Evolutionary conservation across 1,284 basidiomycete species (phyloP), one percentile per base, ranked within the genome.

Genomic region (Austroboletus novae-zelandiae): DNA sequence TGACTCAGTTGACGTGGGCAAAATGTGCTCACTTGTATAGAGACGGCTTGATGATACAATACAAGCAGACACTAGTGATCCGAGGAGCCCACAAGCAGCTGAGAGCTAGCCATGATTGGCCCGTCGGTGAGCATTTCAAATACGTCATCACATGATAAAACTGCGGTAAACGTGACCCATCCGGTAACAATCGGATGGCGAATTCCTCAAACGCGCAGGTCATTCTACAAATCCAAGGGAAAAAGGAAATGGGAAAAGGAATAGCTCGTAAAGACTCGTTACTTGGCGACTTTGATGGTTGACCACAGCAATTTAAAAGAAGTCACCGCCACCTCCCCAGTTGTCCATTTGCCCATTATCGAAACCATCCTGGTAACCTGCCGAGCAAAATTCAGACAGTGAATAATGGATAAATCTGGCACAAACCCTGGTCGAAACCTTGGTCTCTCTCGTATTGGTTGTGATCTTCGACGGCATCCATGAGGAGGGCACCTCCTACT

Each of bases 401-500:
- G 43, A 49, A 36, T 3, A 2, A 11, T 14, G 15, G 10, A 45
- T 3, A 32, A 41, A 45, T n/a, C 43, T 13, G 9, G 35, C 32
- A 50, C 51, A 41, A 34, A 73, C 76, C 76, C 18, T 71, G 56
- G 0, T 74, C 59, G 48, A 67, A 79, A 3, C 68, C 75, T 2
- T 66, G 48, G 9, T 70, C 59, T 39, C 66, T 63, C 43, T 71
- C 74, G 31, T 58, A 43, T 1, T 74, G 69, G 29, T 78, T 57
- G 48, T 77, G 69, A 57, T 75, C 64, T 41, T 79, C 77, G 32
- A 82, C 51, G 2, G 76, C 79, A 39, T 81, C 73, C 43, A 61
- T 75, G 30, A 86, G 58, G 43, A 87, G 61, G 4, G 71, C 70
- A 55, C 85, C 84, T 41, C 78, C 84, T 20, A 84, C 59, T 15